Evolutionary conservation across 305 asterid species (phyloP), one percentile per base, ranked within the genome.

Genomic region (Lippia alba): DNA sequence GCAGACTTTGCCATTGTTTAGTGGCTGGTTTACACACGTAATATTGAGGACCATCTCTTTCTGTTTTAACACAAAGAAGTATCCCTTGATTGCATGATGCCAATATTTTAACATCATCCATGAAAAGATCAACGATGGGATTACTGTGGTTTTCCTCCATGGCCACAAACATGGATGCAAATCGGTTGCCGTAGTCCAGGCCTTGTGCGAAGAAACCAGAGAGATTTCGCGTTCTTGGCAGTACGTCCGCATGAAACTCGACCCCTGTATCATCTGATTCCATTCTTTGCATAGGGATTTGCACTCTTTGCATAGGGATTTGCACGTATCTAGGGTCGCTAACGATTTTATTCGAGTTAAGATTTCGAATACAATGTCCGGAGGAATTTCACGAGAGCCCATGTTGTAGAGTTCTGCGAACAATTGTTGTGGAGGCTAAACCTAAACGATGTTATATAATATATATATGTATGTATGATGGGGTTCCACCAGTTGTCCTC

Each of bases 261-360:
- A 18, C 1, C 51, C 69, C 3, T 49, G 15, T 0, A 54, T 54
- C 12, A 76, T 10, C 1, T 66, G 15, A 0, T 66, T 58, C 83
- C n/a, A n/a, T n/a, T n/a, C n/a, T n/a, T n/a, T n/a, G n/a, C n/a
- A n/a, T n/a, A n/a, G n/a, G n/a, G n/a, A n/a, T n/a, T n/a, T n/a
- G n/a, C 86, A 82, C 1, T 61, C 66, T 34, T 72, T 82, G 60
- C 65, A 69, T 0, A 79, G 76, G 0, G 61, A 15, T 45, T 60
- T 81, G 79, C 82, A 74, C 0, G 67, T 1, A 41, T 71, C 76
- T 17, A 83, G 4, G 1, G 74, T 75, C 46, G 44, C 40, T 12
- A 76, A 41, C 0, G 67, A 67, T n/a, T n/a, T n/a, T 12, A 17
- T 24, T 39, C 74, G 40, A 1, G 67, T 39, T 19, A 76, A 8